Conservation (phyloP, 2,329 filamentous ascomycete species). For the Huntiella savannae region DNA sequence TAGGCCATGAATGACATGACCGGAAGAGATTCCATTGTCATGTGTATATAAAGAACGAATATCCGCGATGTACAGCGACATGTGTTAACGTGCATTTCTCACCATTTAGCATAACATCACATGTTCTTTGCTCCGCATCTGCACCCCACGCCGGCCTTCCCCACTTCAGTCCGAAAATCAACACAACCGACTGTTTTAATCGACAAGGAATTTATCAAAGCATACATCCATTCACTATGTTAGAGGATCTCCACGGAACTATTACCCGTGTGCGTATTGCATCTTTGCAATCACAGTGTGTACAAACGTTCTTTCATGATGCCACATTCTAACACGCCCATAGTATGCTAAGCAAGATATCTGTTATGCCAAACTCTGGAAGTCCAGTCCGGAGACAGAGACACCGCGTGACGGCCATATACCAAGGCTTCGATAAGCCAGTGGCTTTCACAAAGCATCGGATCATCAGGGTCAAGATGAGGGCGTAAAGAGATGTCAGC, state of each 20-base stretch:
- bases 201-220: neutral
- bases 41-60: no score
- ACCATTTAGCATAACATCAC: no score
- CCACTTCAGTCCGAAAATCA: neutral
- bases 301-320: neutral
- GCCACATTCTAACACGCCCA: neutral
- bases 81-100: no score
- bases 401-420: constrained; percentile 15
- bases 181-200: neutral
- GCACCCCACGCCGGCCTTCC: neutral
- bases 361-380: neutral
- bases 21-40: no score
- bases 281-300: constrained; percentile 28
- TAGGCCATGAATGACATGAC: no score
- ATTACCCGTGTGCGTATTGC: constrained; percentile 29
- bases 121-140: no score
- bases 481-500: no score
- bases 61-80: no score
- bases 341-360: constrained; percentile 1
- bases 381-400: constrained; percentile 14
- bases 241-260: constrained; percentile 23
- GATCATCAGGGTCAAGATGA: constrained; percentile 1
- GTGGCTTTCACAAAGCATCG: constrained; percentile 19
- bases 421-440: constrained; percentile 13
- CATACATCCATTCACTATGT: constrained; percentile 14